Percentiles rank a stretch among this genome's conserved stretches.
These are phyloP conservation scores for Leucaena leucocephala DNA, from an alignment of 306 rosid species.

Conservation along the genomic window DNA sequence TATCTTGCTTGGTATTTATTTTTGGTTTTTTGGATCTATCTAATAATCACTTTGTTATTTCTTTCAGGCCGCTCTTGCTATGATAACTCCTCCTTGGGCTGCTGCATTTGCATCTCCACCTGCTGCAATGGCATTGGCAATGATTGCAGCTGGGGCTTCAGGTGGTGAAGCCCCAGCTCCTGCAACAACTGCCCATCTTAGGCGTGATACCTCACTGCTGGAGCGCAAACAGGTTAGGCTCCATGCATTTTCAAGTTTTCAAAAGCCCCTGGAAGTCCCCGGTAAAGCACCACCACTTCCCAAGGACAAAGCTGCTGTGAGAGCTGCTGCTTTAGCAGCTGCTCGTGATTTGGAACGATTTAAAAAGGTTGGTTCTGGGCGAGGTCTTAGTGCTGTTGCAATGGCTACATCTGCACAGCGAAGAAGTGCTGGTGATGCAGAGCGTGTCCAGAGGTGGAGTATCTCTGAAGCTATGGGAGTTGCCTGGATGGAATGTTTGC, in stretches of 20 bases:
- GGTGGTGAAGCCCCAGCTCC: constrained; percentile 77
- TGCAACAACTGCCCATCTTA: constrained; percentile 56
- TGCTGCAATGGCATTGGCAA: constrained; percentile 98
- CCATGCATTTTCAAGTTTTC: constrained; percentile 92
- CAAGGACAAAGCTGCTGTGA: constrained; percentile 90
- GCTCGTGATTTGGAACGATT: constrained; percentile 91
- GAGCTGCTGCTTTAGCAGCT: constrained; percentile 95
- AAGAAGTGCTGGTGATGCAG: constrained; percentile 81
- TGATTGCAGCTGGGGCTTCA: constrained; percentile 99
- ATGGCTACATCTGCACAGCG: constrained; percentile 99
- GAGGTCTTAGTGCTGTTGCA: constrained; percentile 98
- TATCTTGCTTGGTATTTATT: constrained; percentile 18
- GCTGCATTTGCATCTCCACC: constrained; percentile 99
- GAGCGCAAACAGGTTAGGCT: constrained; percentile 84
- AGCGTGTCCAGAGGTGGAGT: constrained; percentile 90
- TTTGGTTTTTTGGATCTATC: constrained; percentile 9
- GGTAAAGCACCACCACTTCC: constrained; percentile 68
- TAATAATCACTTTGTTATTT: constrained; percentile 31
- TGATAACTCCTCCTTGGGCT: constrained; percentile 98
- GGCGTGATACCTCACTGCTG: constrained; percentile 83
- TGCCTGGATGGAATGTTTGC: constrained; percentile 99
- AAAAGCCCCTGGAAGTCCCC: constrained; percentile 70
- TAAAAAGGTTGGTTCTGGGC: constrained; percentile 92
- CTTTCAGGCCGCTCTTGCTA: constrained; percentile 84
- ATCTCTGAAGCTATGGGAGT: constrained; percentile 95